Evolutionary conservation across 2,329 filamentous ascomycete species (phyloP).

Genomic region (Penicillium sclerotiorum): DNA sequence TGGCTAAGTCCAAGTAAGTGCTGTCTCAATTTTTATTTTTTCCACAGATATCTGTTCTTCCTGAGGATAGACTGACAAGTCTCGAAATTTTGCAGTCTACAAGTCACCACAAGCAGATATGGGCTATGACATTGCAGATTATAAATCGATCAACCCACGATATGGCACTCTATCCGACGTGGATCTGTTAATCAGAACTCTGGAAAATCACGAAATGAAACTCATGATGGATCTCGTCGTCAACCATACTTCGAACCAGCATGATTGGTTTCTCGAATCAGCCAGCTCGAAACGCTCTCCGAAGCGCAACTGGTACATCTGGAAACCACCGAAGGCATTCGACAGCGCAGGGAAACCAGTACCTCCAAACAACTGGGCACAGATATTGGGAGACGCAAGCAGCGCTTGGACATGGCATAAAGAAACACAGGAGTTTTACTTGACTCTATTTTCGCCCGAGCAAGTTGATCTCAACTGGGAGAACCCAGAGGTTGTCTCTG

Average conservation of each 20-base stretch:
- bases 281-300: conserved; percentile 52
- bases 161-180: conserved; percentile 53
- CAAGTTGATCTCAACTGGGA: conserved; percentile 86
- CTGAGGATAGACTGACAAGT: no score
- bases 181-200: conserved; percentile 46
- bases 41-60: no score
- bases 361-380: conserved; percentile 72
- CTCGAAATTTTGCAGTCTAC: not conserved
- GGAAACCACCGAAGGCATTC: conserved; percentile 50
- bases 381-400: conserved; percentile 31
- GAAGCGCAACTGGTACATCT: conserved; percentile 65
- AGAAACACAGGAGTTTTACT: conserved; percentile 68
- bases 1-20: conserved; percentile 62
- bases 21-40: not conserved
- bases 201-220: conserved; percentile 51
- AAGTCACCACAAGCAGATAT: conserved; percentile 53
- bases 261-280: conserved; percentile 68
- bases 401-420: conserved; percentile 61
- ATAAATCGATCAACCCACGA: conserved; percentile 50
- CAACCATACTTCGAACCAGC: conserved; percentile 52
- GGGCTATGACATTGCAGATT: conserved; percentile 61
- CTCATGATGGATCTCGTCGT: conserved; percentile 54
- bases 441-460: conserved; percentile 69
- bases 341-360: conserved; percentile 58
- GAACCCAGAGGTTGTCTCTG: conserved; percentile 63